Evolutionary conservation across 2,329 filamentous ascomycete species (phyloP), one percentile per base, ranked within the genome.

Genomic region (Parafenestella ontariensis): DNA sequence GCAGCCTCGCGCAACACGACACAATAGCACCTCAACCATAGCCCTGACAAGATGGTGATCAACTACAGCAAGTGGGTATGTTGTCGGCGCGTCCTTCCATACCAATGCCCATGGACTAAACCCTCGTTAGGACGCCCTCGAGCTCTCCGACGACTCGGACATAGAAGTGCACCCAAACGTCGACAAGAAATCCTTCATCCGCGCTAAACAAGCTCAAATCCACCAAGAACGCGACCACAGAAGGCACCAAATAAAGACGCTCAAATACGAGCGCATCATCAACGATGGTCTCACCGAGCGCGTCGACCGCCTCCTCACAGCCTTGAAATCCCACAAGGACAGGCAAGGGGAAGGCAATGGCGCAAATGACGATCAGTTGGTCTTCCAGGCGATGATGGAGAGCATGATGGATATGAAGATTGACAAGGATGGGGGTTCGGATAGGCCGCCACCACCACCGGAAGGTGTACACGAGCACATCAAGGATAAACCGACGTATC

Each of bases 161-260:
- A 89, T 99, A 69, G 95, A 99, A 80, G 95, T 98, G 46, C 95
- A 99, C 78, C 95, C 95, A 56, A 99, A 99, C 75, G 95, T 99
- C 75, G 95, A 99, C 81, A 99, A 99, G 78, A 87, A 89, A 46
- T 98, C 94, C 57, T 99, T 99, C 78, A 99, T 99, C 76, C 91
- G 94, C 63, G 96, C 95, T 62, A 99, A 99, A 80, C 95, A 98
- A 81, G 89, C 88, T 68, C 93, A 99, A 79, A 99, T 99, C 69
- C 95, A 99, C 77, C 87, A 93, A 72, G 89, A 97, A 75, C 89
- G 95, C 50, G 83, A 88, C 64, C 89, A 96, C 70, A 89, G 95
- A 52, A 91, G 90, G 74, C 87, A 90, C 68, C 89, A 96, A 71
- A 98, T 99, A 74, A 88, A 90, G 68, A 95, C 92, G 6, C 84